Evolutionary conservation across 1,139 yeast species (phyloP).

Genomic region (Pneumocystis jirovecii): DNA sequence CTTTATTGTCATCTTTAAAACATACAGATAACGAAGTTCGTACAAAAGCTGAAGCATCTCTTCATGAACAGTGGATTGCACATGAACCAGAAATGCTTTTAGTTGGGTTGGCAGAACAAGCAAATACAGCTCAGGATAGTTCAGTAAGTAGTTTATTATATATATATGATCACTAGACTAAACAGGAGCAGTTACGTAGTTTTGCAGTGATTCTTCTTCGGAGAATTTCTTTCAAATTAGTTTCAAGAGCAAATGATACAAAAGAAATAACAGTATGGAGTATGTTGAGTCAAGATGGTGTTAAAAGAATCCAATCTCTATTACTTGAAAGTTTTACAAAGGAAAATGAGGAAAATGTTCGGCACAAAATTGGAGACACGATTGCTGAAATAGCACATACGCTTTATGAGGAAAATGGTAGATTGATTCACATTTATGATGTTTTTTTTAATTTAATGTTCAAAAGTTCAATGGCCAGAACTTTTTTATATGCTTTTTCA

Average conservation of each 20-base stretch:
- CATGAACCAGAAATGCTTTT: conserved; percentile 51
- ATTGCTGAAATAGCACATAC: conserved; percentile 66
- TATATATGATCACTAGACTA: neutral
- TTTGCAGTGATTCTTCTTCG: conserved; percentile 81
- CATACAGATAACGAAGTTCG: conserved; percentile 67
- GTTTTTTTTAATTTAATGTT: neutral
- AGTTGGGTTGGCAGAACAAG: conserved; percentile 69
- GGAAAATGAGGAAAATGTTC: conserved; percentile 52
- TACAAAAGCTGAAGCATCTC: conserved; percentile 57
- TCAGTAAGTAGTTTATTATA: conserved; percentile 24
- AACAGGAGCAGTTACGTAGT: conserved; percentile 26
- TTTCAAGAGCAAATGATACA: conserved; percentile 54
- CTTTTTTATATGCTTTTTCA: conserved; percentile 13
- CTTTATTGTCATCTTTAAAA: conserved; percentile 51
- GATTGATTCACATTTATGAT: neutral
- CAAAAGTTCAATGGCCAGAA: conserved; percentile 17
- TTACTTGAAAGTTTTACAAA: conserved; percentile 60
- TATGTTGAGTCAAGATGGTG: conserved; percentile 43
- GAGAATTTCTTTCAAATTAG: conserved; percentile 59
- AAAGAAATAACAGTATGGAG: conserved; percentile 36
- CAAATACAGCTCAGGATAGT: conserved; percentile 44
- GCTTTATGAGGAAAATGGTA: neutral
- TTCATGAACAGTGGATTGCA: conserved; percentile 57
- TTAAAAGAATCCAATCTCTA: conserved; percentile 46
- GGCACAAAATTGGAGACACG: conserved; percentile 88